These are phyloP conservation scores for Blastobotrys indianensis DNA, from an alignment of 1,139 yeast species.

Conservation along the genomic window DNA sequence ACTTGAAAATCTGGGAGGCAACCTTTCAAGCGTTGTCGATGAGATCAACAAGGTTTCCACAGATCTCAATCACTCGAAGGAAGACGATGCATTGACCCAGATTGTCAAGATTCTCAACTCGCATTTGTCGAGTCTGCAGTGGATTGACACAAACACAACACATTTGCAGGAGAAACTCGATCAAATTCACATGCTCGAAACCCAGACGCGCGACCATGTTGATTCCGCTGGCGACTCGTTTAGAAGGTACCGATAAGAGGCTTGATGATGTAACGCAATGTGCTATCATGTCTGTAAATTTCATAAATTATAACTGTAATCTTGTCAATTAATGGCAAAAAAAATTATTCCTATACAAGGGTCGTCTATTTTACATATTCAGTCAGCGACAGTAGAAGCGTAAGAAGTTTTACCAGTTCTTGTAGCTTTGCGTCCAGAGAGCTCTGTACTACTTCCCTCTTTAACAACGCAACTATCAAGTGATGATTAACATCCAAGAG, in stretches of 20 bases:
- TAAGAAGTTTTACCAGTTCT: slow-evolving; percentile 47
- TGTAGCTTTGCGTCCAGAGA: slow-evolving; percentile 17
- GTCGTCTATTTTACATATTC: slow-evolving; percentile 17
- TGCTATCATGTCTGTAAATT: not conserved
- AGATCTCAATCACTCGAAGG: slow-evolving; percentile 59
- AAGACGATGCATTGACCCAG: slow-evolving; percentile 47
- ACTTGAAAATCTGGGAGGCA: slow-evolving; percentile 68
- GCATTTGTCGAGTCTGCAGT: slow-evolving; percentile 83
- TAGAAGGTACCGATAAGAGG: not conserved
- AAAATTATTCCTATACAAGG: not conserved
- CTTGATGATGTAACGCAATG: too few species aligned
- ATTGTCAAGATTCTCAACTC: slow-evolving; percentile 78
- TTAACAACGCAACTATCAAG: slow-evolving; percentile 61
- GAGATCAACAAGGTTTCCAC: slow-evolving; percentile 87
- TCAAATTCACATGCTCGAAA: slow-evolving; percentile 29
- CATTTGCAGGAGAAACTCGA: slow-evolving; percentile 61
- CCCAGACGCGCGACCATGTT: slow-evolving; percentile 20
- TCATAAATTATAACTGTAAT: not conserved
- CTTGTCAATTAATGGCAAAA: not conserved
- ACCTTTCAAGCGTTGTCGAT: slow-evolving; percentile 66
- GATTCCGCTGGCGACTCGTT: slow-evolving; percentile 11
- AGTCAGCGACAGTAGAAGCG: slow-evolving; percentile 53
- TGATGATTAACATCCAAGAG: slow-evolving; percentile 51
- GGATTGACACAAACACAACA: slow-evolving; percentile 71
- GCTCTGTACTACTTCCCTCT: slow-evolving; percentile 48